Conservation (phyloP, 2,329 filamentous ascomycete genomes). For the Pseudogymnoascus sp. region DNA sequence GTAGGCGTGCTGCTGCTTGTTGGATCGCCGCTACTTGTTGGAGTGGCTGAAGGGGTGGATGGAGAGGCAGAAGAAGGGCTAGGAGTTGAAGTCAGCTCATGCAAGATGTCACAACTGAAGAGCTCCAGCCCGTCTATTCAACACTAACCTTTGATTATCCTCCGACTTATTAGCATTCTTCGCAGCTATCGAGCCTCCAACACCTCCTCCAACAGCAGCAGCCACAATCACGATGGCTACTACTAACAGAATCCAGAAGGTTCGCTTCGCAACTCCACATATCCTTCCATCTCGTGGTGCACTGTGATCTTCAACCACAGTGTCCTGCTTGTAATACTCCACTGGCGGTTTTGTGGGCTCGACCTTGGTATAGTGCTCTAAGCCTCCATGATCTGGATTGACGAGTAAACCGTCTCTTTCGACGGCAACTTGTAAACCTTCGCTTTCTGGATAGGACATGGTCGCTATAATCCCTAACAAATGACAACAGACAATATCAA, state of each 20-base stretch:
- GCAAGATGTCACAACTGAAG: background rate
- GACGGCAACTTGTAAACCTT: background rate
- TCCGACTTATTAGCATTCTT: conserved; percentile 6
- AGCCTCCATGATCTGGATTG: background rate
- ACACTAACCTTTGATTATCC: background rate
- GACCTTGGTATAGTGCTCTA: background rate
- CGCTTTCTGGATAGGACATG: background rate
- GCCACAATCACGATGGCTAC: conserved; percentile 10
- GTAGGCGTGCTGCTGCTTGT: background rate
- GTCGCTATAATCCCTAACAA: background rate
- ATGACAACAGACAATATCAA: background rate
- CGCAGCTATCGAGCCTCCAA: conserved; percentile 11
- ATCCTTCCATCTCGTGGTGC: background rate
- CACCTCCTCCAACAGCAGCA: conserved; percentile 14
- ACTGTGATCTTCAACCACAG: background rate
- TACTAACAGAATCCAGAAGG: conserved; percentile 12
- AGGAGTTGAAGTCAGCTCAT: background rate
- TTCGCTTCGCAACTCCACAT: conserved; percentile 10
- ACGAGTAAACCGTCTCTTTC: background rate
- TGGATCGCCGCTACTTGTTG: background rate
- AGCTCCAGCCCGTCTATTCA: too few relatives aligned
- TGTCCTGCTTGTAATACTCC: background rate
- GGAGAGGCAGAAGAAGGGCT: background rate
- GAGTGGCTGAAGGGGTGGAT: background rate
- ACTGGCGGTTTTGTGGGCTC: background rate